phyloP scores from a whole-genome alignment of 2,329 filamentous ascomycete genomes.

The Diaporthe eres region DNA sequence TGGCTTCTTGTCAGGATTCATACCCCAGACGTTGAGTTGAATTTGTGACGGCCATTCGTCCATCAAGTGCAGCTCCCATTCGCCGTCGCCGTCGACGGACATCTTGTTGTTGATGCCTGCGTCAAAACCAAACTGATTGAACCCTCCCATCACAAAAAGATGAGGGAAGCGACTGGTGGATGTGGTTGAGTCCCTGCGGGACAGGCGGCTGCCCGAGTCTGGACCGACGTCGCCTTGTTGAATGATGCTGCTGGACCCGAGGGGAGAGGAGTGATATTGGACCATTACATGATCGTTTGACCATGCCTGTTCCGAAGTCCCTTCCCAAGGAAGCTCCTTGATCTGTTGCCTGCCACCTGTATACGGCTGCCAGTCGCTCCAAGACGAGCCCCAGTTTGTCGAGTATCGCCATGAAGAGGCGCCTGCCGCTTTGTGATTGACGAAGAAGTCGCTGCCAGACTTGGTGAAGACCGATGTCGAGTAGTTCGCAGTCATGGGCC shows the following conservation, averaged over 20 bases:
- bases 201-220: not conserved
- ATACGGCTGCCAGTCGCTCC: slow-evolving; percentile 72
- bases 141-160: slow-evolving; percentile 73
- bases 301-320: slow-evolving; percentile 71
- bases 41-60: slow-evolving; percentile 73
- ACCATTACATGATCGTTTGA: slow-evolving; percentile 72
- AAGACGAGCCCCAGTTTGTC: slow-evolving; percentile 72
- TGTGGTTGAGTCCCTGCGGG: slow-evolving; percentile 19
- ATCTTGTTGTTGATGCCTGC: slow-evolving; percentile 69
- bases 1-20: slow-evolving; percentile 73
- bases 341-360: slow-evolving; percentile 64
- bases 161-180: slow-evolving; percentile 70
- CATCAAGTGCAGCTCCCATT: slow-evolving; percentile 73
- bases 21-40: slow-evolving; percentile 77
- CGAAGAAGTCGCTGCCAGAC: slow-evolving; percentile 55
- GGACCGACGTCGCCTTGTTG: slow-evolving; percentile 68
- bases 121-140: slow-evolving; percentile 76
- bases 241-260: slow-evolving; percentile 71
- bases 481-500: slow-evolving; percentile 69
- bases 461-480: slow-evolving; percentile 65
- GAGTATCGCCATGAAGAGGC: slow-evolving; percentile 75
- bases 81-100: slow-evolving; percentile 60
- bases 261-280: slow-evolving; percentile 72
- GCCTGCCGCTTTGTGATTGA: slow-evolving; percentile 72
- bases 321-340: slow-evolving; percentile 66